Conservation (phyloP, 805 yeast species). For the Brettanomyces custersianus region DNA sequence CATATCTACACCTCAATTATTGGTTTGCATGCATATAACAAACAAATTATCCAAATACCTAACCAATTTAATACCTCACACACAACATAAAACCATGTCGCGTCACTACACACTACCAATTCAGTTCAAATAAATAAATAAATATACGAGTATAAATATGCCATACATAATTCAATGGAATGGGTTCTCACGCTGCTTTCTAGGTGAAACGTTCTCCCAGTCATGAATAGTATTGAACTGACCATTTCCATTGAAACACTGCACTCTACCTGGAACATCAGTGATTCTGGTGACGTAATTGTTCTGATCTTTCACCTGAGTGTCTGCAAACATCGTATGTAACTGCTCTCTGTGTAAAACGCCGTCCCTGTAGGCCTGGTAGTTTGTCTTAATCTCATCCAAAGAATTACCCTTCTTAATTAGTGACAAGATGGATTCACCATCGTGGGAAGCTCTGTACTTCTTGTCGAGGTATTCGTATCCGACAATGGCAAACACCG, state of each 20-base stretch:
- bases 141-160: slow-evolving; percentile 1
- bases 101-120: background rate
- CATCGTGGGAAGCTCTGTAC: slow-evolving; percentile 36
- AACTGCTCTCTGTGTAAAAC: slow-evolving; percentile 15
- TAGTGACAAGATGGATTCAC: slow-evolving; percentile 16
- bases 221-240: slow-evolving; percentile 21
- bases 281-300: slow-evolving; percentile 17
- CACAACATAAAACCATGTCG: too few species aligned
- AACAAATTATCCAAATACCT: background rate
- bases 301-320: slow-evolving; percentile 8
- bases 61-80: too few species aligned
- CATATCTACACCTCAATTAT: background rate
- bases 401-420: slow-evolving; percentile 10
- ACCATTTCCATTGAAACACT: slow-evolving; percentile 19
- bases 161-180: slow-evolving; percentile 5
- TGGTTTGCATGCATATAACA: background rate
- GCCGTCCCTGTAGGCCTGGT: slow-evolving; percentile 14
- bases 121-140: slow-evolving; percentile 5
- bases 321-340: slow-evolving; percentile 12
- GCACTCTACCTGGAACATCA: slow-evolving; percentile 24
- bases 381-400: slow-evolving; percentile 15
- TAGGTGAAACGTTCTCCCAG: slow-evolving; percentile 20
- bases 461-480: slow-evolving; percentile 40
- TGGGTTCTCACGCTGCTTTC: slow-evolving; percentile 23
- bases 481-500: slow-evolving; percentile 28